Base-by-base conservation (phyloP, 2,329 filamentous ascomycete species). In the Fusarium abutilonis region DNA sequence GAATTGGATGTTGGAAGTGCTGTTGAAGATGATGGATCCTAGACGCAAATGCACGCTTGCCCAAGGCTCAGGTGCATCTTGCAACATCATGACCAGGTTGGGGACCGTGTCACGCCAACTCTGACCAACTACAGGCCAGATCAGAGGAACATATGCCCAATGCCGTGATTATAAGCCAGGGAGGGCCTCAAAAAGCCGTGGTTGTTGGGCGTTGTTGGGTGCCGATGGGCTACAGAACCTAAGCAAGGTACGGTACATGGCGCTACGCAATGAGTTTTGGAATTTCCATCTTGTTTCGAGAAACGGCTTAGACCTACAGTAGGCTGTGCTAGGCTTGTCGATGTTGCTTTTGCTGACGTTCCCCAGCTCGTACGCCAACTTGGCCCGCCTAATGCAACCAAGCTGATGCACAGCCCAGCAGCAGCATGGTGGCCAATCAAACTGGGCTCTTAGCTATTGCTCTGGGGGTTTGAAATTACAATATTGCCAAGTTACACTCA, bases 11-110 rank as follows among this genome's bases (percentile, higher is more conserved):
- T 38, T 21, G 9, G 17, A 19, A 19, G 17, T 21, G 19, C 10
- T 35, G 38, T 43, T n/a, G 17, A 48, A 31, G 39, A 43, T 39
- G 54, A 36, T 21, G 41, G 50, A 38, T 35, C 34, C 52, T 58
- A 54, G 47, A 42, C 51, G 47, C 43, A 50, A 52, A 62, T 36
- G 52, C 58, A 60, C 36, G 48, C 56, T 64, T 57, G 63, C 58
- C 56, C 52, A 65, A 62, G 50, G 47, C 61, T 65, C 61, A 64
- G 61, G 61, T 56, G 52, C 51, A 62, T 62, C 40, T 52, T 45
- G 21, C 21, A 23, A 61, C 34, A 51, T 41, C 44, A 64, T 61
- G 60, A 40, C 60, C 55, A 56, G 60, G 45, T 60, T 36, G 36
- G 50, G 44, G 48, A 44, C 38, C 47, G 23, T 42, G 52, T 58